A percentile compares a stretch with the other conserved stretches of the same genome.
phyloP scores from a whole-genome alignment of 2,329 filamentous ascomycete species.

The Venturia oleaginea region DNA sequence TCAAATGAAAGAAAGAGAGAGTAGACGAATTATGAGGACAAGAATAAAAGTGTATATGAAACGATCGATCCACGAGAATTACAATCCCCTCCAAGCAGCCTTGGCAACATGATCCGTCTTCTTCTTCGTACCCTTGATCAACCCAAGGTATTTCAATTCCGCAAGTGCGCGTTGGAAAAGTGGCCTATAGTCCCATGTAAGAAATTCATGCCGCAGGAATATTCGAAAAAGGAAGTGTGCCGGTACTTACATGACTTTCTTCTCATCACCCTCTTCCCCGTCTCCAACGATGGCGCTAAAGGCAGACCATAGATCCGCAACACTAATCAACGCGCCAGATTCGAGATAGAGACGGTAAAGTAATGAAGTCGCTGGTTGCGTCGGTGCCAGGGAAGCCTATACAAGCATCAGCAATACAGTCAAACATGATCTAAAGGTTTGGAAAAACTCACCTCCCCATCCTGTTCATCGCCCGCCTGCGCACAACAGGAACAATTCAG shows the following conservation, averaged over 20 bases:
- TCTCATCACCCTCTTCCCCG: slow-evolving; percentile 36
- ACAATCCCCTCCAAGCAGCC: slow-evolving; percentile 68
- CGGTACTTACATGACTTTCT: slow-evolving; percentile 41
- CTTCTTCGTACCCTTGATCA: slow-evolving; percentile 82
- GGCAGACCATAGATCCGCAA: slow-evolving; percentile 69
- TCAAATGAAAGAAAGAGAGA: too few species aligned
- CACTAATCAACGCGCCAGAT: slow-evolving; percentile 66
- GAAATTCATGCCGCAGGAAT: too few species aligned
- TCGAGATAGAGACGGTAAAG: slow-evolving; percentile 74
- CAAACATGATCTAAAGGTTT: neutral
- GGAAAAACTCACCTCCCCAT: slow-evolving; percentile 31
- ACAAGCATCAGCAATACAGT: neutral
- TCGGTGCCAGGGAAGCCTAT: slow-evolving; percentile 42
- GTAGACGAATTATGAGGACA: too few species aligned
- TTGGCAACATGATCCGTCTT: slow-evolving; percentile 90
- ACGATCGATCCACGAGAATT: neutral
- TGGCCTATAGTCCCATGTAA: too few species aligned
- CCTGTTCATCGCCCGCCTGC: slow-evolving; percentile 23
- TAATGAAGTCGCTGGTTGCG: slow-evolving; percentile 61
- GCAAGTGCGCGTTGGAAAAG: slow-evolving; percentile 79
- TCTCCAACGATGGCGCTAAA: slow-evolving; percentile 57
- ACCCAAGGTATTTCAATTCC: slow-evolving; percentile 75
- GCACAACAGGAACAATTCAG: slow-evolving; percentile 62
- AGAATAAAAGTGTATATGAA: neutral
- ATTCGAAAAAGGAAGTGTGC: too few species aligned